Evolutionary conservation across 306 rosid species (phyloP).

Genomic region (Quercus berberidifolia): DNA sequence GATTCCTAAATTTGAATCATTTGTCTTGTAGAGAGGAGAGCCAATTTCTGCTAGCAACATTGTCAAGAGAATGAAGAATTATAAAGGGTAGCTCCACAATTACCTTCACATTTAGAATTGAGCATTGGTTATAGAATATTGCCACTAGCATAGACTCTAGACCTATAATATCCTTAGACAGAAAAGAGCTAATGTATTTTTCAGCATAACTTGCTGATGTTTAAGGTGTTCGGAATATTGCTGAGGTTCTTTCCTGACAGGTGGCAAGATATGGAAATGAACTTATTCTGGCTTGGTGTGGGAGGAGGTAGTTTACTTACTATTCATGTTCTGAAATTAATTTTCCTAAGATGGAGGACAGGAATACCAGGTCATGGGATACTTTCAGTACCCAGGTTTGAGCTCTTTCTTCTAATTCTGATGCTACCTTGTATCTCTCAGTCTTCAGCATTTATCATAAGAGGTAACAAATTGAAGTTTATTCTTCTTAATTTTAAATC

Average conservation of each 20-base stretch:
- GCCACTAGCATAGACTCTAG: conserved; percentile 2
- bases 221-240: background rate
- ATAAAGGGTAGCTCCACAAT: conserved; percentile 43
- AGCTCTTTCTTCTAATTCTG: conserved; percentile 58
- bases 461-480: conserved; percentile 24
- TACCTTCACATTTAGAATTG: conserved; percentile 7
- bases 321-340: conserved; percentile 36
- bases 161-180: background rate
- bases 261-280: conserved; percentile 68
- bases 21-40: conserved; percentile 64
- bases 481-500: background rate
- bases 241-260: conserved; percentile 32
- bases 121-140: background rate
- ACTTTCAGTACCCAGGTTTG: conserved; percentile 57
- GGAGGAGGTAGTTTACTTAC: conserved; percentile 50
- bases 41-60: conserved; percentile 51
- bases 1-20: conserved; percentile 11
- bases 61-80: conserved; percentile 40
- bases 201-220: background rate
- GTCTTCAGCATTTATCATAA: conserved; percentile 50
- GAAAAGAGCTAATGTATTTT: background rate
- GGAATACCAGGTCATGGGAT: conserved; percentile 44
- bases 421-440: conserved; percentile 70
- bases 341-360: conserved; percentile 49
- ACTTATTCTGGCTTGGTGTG: conserved; percentile 63